Evolutionary conservation across 2,329 filamentous ascomycete species (phyloP).

Genomic region (Hypoxylon sp.): DNA sequence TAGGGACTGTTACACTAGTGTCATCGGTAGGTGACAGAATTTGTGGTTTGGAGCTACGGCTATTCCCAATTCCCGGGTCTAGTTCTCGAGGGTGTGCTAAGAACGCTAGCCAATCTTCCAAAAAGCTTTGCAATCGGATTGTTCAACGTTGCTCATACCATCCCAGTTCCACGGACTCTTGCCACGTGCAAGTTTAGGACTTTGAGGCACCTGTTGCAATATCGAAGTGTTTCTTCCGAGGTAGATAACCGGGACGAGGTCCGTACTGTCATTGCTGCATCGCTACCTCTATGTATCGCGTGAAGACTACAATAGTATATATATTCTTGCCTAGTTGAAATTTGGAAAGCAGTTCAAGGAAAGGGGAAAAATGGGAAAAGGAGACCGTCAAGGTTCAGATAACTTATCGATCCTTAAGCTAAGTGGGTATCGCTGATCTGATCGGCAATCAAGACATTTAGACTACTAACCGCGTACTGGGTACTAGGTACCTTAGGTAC

Average conservation of each 20-base stretch:
- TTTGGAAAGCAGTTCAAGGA: not conserved
- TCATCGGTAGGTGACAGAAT: not conserved
- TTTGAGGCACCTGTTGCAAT: conserved; percentile 7
- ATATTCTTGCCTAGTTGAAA: not conserved
- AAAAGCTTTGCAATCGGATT: not conserved
- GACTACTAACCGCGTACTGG: conserved; percentile 23
- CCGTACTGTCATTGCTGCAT: conserved; percentile 3
- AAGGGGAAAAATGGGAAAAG: not conserved
- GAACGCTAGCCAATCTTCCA: not conserved
- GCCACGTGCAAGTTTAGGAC: conserved; percentile 4
- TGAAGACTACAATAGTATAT: conserved; percentile 1
- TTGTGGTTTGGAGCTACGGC: not conserved
- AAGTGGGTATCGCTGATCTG: conserved; percentile 37
- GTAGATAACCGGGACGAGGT: not conserved
- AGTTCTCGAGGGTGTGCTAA: not conserved
- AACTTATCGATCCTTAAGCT: conserved; percentile 21
- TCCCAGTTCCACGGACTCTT: conserved; percentile 14
- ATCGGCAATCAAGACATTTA: conserved; percentile 30
- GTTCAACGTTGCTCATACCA: not conserved
- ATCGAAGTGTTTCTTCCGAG: not conserved
- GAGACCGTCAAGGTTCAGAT: not conserved
- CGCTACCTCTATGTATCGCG: conserved; percentile 8
- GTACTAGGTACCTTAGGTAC: not conserved
- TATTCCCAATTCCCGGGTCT: not conserved
- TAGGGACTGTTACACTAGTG: no score